Base-by-base conservation (phyloP, 129 eudicot species). In the Artemisia annua region DNA sequence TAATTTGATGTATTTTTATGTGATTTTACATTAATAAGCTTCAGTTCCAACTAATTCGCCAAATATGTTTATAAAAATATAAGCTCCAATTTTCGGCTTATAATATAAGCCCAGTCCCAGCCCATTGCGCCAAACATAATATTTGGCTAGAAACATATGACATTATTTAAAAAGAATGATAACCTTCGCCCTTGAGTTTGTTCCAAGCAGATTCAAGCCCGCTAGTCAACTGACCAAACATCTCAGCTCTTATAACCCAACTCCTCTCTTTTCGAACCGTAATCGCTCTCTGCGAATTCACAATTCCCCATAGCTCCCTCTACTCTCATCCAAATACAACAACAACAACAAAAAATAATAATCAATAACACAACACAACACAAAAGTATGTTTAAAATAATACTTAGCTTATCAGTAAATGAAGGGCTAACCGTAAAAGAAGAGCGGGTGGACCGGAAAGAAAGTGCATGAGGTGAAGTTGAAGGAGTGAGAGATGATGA, bases 191-290 rank as follows among this genome's bases (percentile, higher is more conserved):
- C 75, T 84, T 87, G 72, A 94, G 97, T 81, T 84, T 94, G 78
- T 80, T 87, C 98, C 98, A 94, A 70, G 98, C 98, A 2, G 92
- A 80, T 88, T 94, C 98, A 14, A 94, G 97, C 1, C 98, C 97
- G 15, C 77, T 79, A 2, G 96, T 87, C 4, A 94, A 85, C 84
- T 94, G 98, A 48, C 98, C 98, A 66, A 94, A 94, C 98, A 94
- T 94, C 48, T 94, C 98, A 2, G 98, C 98, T 75, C 84, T 81
- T 46, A 94, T 69, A 0, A 87, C 67, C 7, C 87, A 75, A 22
- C 81, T 57, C 81, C 22, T 78, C 60, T 75, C 79, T 76, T 79
- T 78, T 46, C 80, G 66, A 15, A 48, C 75, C 63, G 74, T 49
- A 53, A 54, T 22, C 4, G 26, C 66, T 61, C 43, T 71, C 61